These are phyloP conservation scores for Pichia sp. DNA, from an alignment of 1,139 yeast genomes.

Conservation along the genomic window DNA sequence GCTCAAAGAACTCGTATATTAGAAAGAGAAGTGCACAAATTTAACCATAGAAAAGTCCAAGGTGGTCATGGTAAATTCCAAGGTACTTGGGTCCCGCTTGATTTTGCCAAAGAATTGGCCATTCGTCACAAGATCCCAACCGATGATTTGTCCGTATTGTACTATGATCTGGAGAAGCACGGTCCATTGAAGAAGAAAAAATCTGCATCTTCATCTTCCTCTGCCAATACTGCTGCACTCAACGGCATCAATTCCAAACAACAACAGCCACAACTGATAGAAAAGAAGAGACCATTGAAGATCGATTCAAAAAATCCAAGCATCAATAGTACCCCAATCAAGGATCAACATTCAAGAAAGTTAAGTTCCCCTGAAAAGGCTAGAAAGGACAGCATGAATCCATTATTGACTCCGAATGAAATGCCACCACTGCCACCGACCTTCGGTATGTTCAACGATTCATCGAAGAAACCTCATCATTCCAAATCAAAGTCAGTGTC, in stretches of 20 bases:
- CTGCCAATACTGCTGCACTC: background rate
- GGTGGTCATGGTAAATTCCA: conserved; percentile 66
- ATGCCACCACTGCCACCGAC: conserved; percentile 18
- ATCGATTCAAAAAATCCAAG: background rate
- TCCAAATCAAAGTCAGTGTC: conserved; percentile 10
- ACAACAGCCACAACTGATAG: background rate
- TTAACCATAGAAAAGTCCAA: conserved; percentile 57
- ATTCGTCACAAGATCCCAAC: conserved; percentile 44
- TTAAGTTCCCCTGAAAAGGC: conserved; percentile 11
- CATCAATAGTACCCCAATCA: background rate
- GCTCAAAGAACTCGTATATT: conserved; percentile 57
- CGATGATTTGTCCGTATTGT: conserved; percentile 39
- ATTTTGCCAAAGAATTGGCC: conserved; percentile 49
- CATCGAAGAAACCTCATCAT: conserved; percentile 1
- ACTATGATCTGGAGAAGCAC: conserved; percentile 29
- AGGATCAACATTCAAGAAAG: conserved; percentile 12
- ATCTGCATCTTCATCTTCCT: background rate
- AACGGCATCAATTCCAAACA: background rate
- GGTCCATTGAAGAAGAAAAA: conserved; percentile 27
- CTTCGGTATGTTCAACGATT: conserved; percentile 17
- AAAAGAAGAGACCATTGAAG: conserved; percentile 10
- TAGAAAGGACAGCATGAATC: conserved; percentile 1
- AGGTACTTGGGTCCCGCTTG: conserved; percentile 60
- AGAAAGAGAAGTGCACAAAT: conserved; percentile 58
- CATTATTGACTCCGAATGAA: background rate